phyloP scores from a whole-genome alignment of 2,329 filamentous ascomycete genomes.

The Microsporum ferrugineum region DNA sequence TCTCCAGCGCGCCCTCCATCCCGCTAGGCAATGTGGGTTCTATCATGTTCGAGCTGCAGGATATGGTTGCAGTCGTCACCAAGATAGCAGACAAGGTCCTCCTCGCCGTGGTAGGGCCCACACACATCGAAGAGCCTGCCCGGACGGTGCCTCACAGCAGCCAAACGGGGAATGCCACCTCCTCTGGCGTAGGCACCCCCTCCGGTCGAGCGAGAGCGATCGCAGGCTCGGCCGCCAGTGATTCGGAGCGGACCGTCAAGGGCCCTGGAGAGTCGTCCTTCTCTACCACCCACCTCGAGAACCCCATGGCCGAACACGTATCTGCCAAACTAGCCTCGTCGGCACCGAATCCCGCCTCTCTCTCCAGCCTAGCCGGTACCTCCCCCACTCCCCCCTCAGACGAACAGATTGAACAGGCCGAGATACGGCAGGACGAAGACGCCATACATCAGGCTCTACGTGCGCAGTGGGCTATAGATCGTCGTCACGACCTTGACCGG shows the following conservation, averaged over 20 bases:
- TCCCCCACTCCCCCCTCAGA: not conserved
- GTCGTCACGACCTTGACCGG: constrained; percentile 29
- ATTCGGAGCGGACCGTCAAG: constrained; percentile 11
- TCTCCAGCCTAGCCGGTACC: not conserved
- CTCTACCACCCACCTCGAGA: constrained; percentile 7
- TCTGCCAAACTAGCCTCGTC: constrained; percentile 13
- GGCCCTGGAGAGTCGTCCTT: constrained; percentile 6
- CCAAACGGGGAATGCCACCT: no score
- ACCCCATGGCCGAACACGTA: constrained; percentile 1
- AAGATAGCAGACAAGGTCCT: constrained; percentile 34
- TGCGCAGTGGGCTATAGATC: constrained; percentile 31
- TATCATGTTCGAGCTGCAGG: constrained; percentile 34
- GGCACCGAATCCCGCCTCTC: constrained; percentile 10
- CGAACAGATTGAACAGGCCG: not conserved
- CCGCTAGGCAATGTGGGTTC: constrained; percentile 34
- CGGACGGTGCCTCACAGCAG: not conserved
- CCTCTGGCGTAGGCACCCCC: not conserved
- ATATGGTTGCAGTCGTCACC: constrained; percentile 32
- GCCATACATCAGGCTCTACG: constrained; percentile 22
- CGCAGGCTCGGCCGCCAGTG: constrained; percentile 12
- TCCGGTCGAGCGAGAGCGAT: not conserved
- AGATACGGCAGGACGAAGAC: constrained; percentile 5
- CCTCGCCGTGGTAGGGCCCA: constrained; percentile 31
- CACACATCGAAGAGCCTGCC: constrained; percentile 4
- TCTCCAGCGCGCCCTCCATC: constrained; percentile 31